phyloP scores from a whole-genome alignment of 2,329 filamentous ascomycete genomes.

The Penicillium oxalicum region DNA sequence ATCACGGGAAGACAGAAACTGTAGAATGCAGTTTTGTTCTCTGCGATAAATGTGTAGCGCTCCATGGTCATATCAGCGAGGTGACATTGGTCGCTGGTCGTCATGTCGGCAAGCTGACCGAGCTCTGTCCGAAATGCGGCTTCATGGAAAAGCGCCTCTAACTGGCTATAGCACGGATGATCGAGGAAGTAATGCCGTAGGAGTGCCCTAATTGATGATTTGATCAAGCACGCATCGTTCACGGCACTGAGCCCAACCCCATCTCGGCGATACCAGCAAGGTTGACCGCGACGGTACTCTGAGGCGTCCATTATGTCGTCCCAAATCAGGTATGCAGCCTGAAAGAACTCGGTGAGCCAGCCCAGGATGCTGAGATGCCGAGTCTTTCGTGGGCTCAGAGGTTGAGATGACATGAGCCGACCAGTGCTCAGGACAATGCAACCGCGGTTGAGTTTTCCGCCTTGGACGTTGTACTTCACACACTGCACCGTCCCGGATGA shows the following conservation, averaged over 20 bases:
- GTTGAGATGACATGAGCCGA: not conserved
- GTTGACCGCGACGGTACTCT: not conserved
- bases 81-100: constrained; percentile 63
- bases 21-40: constrained; percentile 99
- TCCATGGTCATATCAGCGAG: constrained; percentile 90
- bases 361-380: not conserved
- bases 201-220: not conserved
- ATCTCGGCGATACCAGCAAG: constrained; percentile 4
- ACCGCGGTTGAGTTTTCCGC: not conserved
- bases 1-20: constrained; percentile 97
- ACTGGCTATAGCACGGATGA: constrained; percentile 80
- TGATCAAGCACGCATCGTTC: not conserved
- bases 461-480: not conserved
- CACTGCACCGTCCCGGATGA: too few species aligned
- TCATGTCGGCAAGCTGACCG: constrained; percentile 86
- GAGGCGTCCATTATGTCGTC: constrained; percentile 8
- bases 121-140: constrained; percentile 89
- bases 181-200: constrained; percentile 57
- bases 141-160: constrained; percentile 95
- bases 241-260: not conserved
- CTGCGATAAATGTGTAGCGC: constrained; percentile 93
- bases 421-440: not conserved
- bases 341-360: not conserved
- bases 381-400: not conserved
- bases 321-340: not conserved